Evolutionary conservation across 495 filamentous ascomycete species (phyloP).

Genomic region (Podospora fimiseda): DNA sequence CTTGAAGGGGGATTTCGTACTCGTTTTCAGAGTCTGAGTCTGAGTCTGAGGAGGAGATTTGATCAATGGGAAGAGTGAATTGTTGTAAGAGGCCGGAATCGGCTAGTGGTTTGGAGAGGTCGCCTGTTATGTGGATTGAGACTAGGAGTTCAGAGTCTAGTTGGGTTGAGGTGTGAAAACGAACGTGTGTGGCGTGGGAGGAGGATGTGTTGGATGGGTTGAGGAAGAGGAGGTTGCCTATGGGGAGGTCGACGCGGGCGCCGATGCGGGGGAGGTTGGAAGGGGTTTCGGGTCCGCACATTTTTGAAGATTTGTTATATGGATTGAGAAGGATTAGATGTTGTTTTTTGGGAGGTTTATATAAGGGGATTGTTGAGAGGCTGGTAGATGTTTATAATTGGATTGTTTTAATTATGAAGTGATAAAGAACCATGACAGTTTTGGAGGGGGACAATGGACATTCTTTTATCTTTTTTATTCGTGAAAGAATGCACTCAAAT

Average conservation of each 20-base stretch:
- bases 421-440: background rate
- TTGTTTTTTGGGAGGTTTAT: background rate
- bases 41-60: no score
- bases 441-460: background rate
- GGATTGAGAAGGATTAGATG: background rate
- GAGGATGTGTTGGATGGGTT: constrained; percentile 21
- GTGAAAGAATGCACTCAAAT: no score
- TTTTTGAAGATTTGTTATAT: background rate
- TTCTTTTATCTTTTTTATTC: background rate
- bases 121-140: constrained; percentile 32
- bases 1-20: constrained; percentile 27
- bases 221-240: constrained; percentile 30
- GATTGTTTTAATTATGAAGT: background rate
- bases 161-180: constrained; percentile 12
- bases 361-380: background rate
- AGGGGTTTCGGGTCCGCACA: constrained; percentile 26
- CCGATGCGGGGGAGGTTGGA: constrained; percentile 23
- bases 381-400: background rate
- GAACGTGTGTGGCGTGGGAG: constrained; percentile 24
- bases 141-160: constrained; percentile 16
- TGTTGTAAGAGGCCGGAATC: constrained; percentile 32
- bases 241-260: constrained; percentile 23
- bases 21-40: constrained; percentile 7
- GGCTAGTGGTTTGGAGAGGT: constrained; percentile 25
- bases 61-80: constrained; percentile 19